Percentiles rank a stretch among this genome's conserved stretches.
Conservation (phyloP, 805 yeast genomes). For the Pichia exigua region DNA sequence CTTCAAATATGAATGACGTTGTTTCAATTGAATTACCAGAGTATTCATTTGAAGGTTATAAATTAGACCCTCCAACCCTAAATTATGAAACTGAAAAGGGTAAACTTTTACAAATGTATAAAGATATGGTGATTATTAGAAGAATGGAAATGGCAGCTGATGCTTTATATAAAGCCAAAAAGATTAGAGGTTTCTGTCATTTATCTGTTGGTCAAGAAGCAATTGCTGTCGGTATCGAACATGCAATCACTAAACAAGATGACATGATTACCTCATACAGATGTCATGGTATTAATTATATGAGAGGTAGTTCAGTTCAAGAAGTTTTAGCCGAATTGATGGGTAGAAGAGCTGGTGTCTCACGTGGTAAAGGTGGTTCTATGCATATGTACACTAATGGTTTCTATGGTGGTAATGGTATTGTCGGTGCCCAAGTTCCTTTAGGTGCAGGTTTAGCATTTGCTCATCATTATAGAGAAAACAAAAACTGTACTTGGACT, state of each 20-base stretch:
- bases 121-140: constrained; percentile 88
- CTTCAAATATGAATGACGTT: constrained; percentile 17
- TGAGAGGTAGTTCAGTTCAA: constrained; percentile 91
- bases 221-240: constrained; percentile 96
- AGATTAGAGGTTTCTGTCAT: constrained; percentile 98
- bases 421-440: constrained; percentile 99
- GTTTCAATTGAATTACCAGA: constrained; percentile 60
- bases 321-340: constrained; percentile 89
- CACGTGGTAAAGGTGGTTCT: constrained; percentile 98
- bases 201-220: constrained; percentile 98
- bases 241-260: constrained; percentile 80
- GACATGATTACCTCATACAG: constrained; percentile 94
- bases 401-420: constrained; percentile 99
- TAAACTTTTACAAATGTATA: constrained; percentile 83
- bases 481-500: constrained; percentile 71
- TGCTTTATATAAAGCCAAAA: constrained; percentile 96
- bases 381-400: constrained; percentile 97
- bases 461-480: constrained; percentile 90
- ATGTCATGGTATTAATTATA: constrained; percentile 97
- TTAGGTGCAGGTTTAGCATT: constrained; percentile 97
- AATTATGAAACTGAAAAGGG: constrained; percentile 73
- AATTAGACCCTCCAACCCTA: constrained; percentile 64
- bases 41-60: constrained; percentile 77
- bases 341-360: constrained; percentile 94
- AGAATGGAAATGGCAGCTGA: constrained; percentile 99